These are phyloP conservation scores for Apiotrichum domesticum DNA, from an alignment of 1,284 basidiomycete genomes.

Conservation along the genomic window DNA sequence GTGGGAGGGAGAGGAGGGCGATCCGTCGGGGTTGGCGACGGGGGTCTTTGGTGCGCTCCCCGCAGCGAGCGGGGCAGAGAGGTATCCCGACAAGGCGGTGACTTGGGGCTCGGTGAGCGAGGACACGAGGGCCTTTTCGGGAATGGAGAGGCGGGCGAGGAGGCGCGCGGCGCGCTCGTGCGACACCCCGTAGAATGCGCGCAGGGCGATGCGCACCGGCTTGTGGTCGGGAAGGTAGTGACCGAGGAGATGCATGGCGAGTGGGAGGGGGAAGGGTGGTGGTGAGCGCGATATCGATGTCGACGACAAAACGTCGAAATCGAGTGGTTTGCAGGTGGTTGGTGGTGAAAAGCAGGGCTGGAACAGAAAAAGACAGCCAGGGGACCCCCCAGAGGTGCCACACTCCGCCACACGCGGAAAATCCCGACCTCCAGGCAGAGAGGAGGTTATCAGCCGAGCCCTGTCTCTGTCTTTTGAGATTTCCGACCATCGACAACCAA, in stretches of 20 bases:
- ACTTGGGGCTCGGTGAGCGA: slow-evolving; percentile 51
- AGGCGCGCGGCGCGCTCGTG: slow-evolving; percentile 48
- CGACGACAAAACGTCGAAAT: no score
- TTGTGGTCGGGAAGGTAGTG: slow-evolving; percentile 50
- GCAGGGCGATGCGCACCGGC: slow-evolving; percentile 50
- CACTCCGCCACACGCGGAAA: not conserved
- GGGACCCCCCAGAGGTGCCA: slow-evolving; percentile 1
- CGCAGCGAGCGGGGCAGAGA: slow-evolving; percentile 50
- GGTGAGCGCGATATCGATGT: not conserved
- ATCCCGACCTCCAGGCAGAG: not conserved
- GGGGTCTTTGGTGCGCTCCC: slow-evolving; percentile 36
- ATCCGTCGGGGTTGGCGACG: slow-evolving; percentile 28
- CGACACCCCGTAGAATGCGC: slow-evolving; percentile 52
- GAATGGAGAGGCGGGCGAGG: slow-evolving; percentile 52
- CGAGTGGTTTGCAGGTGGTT: no score
- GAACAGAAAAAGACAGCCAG: slow-evolving; percentile 1
- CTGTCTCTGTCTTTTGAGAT: slow-evolving; percentile 1
- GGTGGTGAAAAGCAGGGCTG: not conserved
- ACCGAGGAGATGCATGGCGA: slow-evolving; percentile 48
- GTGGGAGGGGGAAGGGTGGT: not conserved
- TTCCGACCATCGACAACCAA: not conserved
- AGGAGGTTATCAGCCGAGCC: not conserved
- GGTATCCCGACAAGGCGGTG: slow-evolving; percentile 52
- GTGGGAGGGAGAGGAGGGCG: slow-evolving; percentile 2
- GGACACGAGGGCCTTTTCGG: slow-evolving; percentile 45